A percentile compares a stretch with the other conserved stretches of the same genome.
These are phyloP conservation scores for Rhinocladiella mackenziei DNA, from an alignment of 2,329 filamentous ascomycete genomes.

Conservation along the genomic window DNA sequence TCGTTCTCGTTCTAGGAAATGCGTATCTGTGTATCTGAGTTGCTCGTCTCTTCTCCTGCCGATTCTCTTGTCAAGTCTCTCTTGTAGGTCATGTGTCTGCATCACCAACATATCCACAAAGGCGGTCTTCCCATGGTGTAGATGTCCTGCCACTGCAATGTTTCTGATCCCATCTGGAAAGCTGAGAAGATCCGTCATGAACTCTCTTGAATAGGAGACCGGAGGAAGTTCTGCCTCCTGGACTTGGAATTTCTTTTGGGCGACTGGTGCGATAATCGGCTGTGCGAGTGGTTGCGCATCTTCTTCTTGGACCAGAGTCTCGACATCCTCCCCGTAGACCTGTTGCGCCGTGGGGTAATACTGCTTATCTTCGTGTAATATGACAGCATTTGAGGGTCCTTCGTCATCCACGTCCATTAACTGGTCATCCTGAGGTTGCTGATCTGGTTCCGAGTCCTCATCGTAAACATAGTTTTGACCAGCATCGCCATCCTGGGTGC, in stretches of 20 bases:
- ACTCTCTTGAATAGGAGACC: slow-evolving; percentile 80
- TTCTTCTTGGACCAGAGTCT: slow-evolving; percentile 94
- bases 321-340: slow-evolving; percentile 89
- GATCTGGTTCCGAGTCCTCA: slow-evolving; percentile 62
- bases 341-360: slow-evolving; percentile 98
- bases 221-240: slow-evolving; percentile 87
- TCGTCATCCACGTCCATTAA: slow-evolving; percentile 92
- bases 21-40: slow-evolving; percentile 89
- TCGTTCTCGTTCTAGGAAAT: slow-evolving; percentile 81
- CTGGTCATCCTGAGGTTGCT: slow-evolving; percentile 64
- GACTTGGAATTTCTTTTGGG: slow-evolving; percentile 93
- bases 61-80: slow-evolving; percentile 72
- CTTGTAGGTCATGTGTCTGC: slow-evolving; percentile 84
- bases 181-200: slow-evolving; percentile 95
- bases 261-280: slow-evolving; percentile 88
- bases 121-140: slow-evolving; percentile 96
- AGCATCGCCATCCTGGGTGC: slow-evolving; percentile 68
- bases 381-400: slow-evolving; percentile 90
- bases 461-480: slow-evolving; percentile 76
- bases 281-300: slow-evolving; percentile 89
- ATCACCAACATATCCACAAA: slow-evolving; percentile 98
- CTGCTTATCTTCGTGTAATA: slow-evolving; percentile 98
- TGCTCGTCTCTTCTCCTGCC: slow-evolving; percentile 83
- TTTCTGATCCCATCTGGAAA: slow-evolving; percentile 94
- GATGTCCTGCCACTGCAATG: slow-evolving; percentile 81